Percentiles rank a stretch among this genome's conserved stretches.
phyloP scores from a whole-genome alignment of 176 grass and related monocot species.

The Juncus inflexus region DNA sequence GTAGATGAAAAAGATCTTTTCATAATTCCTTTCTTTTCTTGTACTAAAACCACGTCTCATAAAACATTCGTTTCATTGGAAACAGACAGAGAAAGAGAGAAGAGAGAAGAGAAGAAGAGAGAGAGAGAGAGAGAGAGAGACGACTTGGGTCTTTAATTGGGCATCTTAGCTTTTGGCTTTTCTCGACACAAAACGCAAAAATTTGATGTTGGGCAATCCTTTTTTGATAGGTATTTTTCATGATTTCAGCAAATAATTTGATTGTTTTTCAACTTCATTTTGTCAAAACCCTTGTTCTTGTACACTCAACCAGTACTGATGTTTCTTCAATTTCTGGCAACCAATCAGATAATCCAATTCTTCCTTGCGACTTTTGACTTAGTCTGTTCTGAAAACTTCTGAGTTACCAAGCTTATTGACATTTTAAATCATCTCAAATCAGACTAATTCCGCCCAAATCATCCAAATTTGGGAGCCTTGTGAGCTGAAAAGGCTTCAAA shows the following conservation, averaged over 20 bases:
- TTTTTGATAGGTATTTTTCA: slow-evolving; percentile 13
- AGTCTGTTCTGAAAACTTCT: not conserved
- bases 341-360: not conserved
- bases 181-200: slow-evolving; percentile 22
- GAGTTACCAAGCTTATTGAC: slow-evolving; percentile 11
- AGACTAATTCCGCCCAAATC: slow-evolving; percentile 6
- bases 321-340: slow-evolving; percentile 12
- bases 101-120: slow-evolving; percentile 5
- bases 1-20: too few species aligned
- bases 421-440: slow-evolving; percentile 5
- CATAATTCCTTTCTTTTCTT: too few species aligned
- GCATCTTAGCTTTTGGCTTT: slow-evolving; percentile 7
- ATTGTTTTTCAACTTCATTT: slow-evolving; percentile 12
- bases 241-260: slow-evolving; percentile 13
- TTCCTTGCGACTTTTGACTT: not conserved
- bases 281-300: slow-evolving; percentile 15
- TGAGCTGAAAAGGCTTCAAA: not conserved
- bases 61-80: not conserved
- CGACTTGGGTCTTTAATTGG: not conserved
- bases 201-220: not conserved
- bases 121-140: slow-evolving; percentile 12
- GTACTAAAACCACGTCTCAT: too few species aligned
- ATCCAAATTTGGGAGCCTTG: not conserved
- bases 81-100: not conserved
- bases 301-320: not conserved